Evolutionary conservation across 768 basidiomycete species (phyloP), one percentile per base, ranked within the genome.

Genomic region (Sporobolomyces roseus): DNA sequence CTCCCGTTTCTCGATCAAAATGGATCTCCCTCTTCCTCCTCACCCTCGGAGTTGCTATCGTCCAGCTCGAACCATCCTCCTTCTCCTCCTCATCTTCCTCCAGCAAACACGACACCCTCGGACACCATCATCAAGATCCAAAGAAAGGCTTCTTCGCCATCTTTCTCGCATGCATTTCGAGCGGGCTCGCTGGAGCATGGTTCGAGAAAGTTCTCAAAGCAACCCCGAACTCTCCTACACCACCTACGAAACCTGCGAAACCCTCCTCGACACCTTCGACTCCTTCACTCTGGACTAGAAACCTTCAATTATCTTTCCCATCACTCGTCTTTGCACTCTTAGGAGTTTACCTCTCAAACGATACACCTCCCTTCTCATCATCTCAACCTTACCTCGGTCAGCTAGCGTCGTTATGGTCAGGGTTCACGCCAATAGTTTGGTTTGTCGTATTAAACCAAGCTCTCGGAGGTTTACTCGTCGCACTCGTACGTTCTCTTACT

Each of bases 151-250:
- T 98, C 80, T 77, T 88, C 60, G 93, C 93, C 0, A 91, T 98
- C 58, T 82, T 86, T 16, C 85, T 88, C 8, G 93, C 94, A 0
- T 96, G 93, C 80, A 85, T 94, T 76, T 93, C 92, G 0, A 93
- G 91, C 0, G 93, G 93, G 29, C 85, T 98, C 48, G 93, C 93
- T 0, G 93, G 93, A 4, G 92, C 93, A 23, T 98, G 94, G 80
- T 96, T 98, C 73, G 93, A 98, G 80, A 91, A 92, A 87, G 91
- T 91, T 43, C 81, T 93, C 68, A 96, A 94, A 23, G 36, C 36
- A 9, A 41, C 38, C 9, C 38, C n/a, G n/a, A n/a, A n/a, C n/a
- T n/a, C n/a, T n/a, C n/a, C n/a, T n/a, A n/a, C 38, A 41, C 38
- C 38, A 41, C 38, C 38, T 41, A 41, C 17, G 13, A 41, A 49